phyloP scores from a whole-genome alignment of 805 yeast species.

The Kazachstania africana region DNA sequence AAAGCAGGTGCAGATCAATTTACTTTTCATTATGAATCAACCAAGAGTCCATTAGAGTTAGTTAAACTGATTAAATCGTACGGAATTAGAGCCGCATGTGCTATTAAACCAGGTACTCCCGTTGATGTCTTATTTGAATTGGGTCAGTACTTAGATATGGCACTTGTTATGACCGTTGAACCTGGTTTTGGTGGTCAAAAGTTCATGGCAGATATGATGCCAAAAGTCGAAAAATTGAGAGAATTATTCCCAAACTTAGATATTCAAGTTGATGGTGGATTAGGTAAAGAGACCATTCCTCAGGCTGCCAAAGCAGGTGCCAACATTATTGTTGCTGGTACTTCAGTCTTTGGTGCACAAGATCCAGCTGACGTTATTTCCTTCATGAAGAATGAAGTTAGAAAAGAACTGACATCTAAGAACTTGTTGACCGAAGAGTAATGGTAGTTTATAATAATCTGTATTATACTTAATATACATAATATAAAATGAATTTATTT shows the following conservation, averaged over 20 bases:
- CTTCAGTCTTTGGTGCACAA: conserved; percentile 77
- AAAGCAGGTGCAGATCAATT: conserved; percentile 92
- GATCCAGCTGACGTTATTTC: conserved; percentile 69
- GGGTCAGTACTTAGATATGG: conserved; percentile 78
- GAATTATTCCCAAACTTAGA: conserved; percentile 62
- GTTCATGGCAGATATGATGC: conserved; percentile 94
- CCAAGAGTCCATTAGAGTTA: conserved; percentile 62
- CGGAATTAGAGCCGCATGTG: conserved; percentile 92
- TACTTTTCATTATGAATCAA: conserved; percentile 92
- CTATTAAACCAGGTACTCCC: conserved; percentile 86
- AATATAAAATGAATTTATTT: too few relatives aligned
- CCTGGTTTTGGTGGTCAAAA: conserved; percentile 99
- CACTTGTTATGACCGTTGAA: conserved; percentile 95
- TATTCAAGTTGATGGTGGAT: conserved; percentile 95
- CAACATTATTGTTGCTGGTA: conserved; percentile 95
- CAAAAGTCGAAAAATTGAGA: conserved; percentile 75
- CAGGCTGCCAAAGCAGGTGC: conserved; percentile 96
- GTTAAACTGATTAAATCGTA: conserved; percentile 62
- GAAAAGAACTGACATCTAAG: conserved; percentile 33
- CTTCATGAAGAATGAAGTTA: conserved; percentile 54
- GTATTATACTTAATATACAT: not conserved
- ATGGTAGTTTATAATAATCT: too few relatives aligned
- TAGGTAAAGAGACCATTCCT: conserved; percentile 75
- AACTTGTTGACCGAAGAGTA: too few relatives aligned
- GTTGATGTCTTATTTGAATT: conserved; percentile 71